Evolutionary conservation across 2,329 filamentous ascomycete species (phyloP).

Genomic region (Pezicula radicicola): DNA sequence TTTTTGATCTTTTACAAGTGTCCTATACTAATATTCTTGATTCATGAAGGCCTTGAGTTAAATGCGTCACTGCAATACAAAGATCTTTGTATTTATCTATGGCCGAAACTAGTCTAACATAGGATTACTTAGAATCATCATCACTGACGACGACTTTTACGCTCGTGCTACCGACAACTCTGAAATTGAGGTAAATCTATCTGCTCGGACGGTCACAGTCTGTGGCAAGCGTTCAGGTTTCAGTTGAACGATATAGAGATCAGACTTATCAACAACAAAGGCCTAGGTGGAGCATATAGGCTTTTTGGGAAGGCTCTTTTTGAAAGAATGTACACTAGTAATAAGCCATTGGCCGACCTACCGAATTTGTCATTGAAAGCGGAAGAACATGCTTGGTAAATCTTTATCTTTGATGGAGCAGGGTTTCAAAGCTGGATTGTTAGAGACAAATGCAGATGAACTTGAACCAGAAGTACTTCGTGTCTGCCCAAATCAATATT

Average conservation of each 20-base stretch:
- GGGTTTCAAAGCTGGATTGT: too few relatives aligned
- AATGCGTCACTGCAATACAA: slow-evolving; percentile 9
- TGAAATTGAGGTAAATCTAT: slow-evolving; percentile 32
- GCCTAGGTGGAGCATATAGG: slow-evolving; percentile 35
- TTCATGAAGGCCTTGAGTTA: not conserved
- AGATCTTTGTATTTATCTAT: slow-evolving; percentile 44
- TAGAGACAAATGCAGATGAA: too few relatives aligned
- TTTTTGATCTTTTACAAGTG: not conserved
- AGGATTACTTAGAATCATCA: slow-evolving; percentile 39
- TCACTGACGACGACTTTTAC: slow-evolving; percentile 37
- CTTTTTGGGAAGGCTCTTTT: slow-evolving; percentile 34
- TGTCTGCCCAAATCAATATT: too few relatives aligned
- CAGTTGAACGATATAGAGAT: slow-evolving; percentile 36
- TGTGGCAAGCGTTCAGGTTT: slow-evolving; percentile 29
- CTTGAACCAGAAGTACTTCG: too few relatives aligned
- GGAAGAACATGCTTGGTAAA: too few relatives aligned
- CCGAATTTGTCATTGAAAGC: too few relatives aligned
- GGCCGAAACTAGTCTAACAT: slow-evolving; percentile 41
- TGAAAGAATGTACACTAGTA: not conserved
- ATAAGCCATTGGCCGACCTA: too few relatives aligned
- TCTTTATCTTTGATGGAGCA: too few relatives aligned
- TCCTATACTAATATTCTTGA: not conserved
- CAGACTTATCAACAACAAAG: slow-evolving; percentile 32
- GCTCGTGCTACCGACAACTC: slow-evolving; percentile 30
- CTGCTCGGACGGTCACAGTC: slow-evolving; percentile 15